A percentile compares a stretch with the other conserved stretches of the same genome.
Evolutionary conservation across 768 basidiomycete species (phyloP).

Genomic region (Sporobolomyces phaffii): DNA sequence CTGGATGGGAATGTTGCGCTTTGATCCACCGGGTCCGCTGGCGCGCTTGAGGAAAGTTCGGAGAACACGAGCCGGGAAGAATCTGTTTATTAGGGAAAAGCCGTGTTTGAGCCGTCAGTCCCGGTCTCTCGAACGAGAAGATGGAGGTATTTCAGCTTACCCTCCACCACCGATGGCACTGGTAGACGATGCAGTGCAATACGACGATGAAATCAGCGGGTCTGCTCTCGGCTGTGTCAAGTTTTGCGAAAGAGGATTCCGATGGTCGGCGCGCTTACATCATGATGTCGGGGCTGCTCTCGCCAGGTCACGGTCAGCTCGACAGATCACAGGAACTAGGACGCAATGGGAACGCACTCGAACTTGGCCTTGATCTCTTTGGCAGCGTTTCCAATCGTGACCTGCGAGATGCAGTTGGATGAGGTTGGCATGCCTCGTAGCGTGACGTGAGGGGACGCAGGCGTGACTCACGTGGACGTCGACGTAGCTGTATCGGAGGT

Average conservation of each 20-base stretch:
- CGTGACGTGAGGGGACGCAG: too few species aligned
- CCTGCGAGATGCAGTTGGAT: slow-evolving; percentile 4
- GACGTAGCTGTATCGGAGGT: slow-evolving; percentile 23
- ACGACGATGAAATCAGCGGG: neutral
- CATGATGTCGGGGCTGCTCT: slow-evolving; percentile 61
- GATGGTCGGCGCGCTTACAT: too few species aligned
- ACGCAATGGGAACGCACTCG: slow-evolving; percentile 48
- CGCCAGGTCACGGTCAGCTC: neutral
- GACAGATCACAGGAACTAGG: neutral
- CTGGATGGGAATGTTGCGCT: slow-evolving; percentile 50
- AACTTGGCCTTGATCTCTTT: slow-evolving; percentile 68
- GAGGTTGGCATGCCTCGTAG: too few species aligned
- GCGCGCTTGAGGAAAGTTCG: slow-evolving; percentile 51
- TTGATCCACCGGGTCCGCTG: slow-evolving; percentile 68
- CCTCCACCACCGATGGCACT: slow-evolving; percentile 40
- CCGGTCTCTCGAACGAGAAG: too few species aligned
- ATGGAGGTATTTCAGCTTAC: slow-evolving; percentile 3
- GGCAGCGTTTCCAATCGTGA: slow-evolving; percentile 37
- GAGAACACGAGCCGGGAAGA: slow-evolving; percentile 89
- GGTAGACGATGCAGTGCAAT: slow-evolving; percentile 35
- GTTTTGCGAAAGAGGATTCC: too few species aligned
- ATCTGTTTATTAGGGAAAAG: slow-evolving; percentile 52
- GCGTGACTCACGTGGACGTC: slow-evolving; percentile 3
- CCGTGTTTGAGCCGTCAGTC: too few species aligned
- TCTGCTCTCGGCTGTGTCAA: too few species aligned